Evolutionary conservation across 108 stramenopile genomes (phyloP), one percentile per base, ranked within the genome.

Genomic region (Chaetoceros muelleri): DNA sequence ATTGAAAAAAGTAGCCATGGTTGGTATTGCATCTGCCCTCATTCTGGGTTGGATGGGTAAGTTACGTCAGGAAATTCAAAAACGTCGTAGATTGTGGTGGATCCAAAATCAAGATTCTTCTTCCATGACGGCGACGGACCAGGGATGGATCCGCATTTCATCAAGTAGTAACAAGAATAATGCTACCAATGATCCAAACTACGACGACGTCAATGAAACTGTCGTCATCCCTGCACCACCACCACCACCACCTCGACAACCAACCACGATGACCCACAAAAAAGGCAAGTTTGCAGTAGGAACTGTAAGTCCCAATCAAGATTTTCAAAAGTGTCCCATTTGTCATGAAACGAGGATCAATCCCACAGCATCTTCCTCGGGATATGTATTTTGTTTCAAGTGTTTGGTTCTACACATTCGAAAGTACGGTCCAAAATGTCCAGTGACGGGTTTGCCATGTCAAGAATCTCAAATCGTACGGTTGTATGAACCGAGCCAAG

Each of bases 361-460:
- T 30, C 87, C 87, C 2, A 73, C 87, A 10, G 84, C 82, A 47
- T 71, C 84, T 10, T 73, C 79, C 1, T 77, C 81, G 46, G 87
- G 87, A 28, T 83, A 74, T 67, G 84, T 89, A 3, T 89, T 79
- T 62, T 89, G 87, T 51, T 68, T 77, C 57, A 66, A 65, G 53
- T 89, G 87, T 46, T 44, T 89, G 31, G 52, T 81, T 3, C 31
- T 55, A 29, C 68, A 68, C 52, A 56, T 89, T 3, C 64, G 80
- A 8, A 46, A 69, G 28, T 57, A 63, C 31, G 70, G 73, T 23
- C 57, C 64, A 17, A 56, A 52, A 23, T 89, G 87, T 52, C 87
- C 87, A 19, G 48, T 85, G 19, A 81, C 84, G 13, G 80, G 80
- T 16, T 70, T 58, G 44, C 52, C 55, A 8, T 89, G 87, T 53